Evolutionary conservation across 2,329 filamentous ascomycete species (phyloP), one percentile per base, ranked within the genome.

Genomic region (Exophiala oligosperma): DNA sequence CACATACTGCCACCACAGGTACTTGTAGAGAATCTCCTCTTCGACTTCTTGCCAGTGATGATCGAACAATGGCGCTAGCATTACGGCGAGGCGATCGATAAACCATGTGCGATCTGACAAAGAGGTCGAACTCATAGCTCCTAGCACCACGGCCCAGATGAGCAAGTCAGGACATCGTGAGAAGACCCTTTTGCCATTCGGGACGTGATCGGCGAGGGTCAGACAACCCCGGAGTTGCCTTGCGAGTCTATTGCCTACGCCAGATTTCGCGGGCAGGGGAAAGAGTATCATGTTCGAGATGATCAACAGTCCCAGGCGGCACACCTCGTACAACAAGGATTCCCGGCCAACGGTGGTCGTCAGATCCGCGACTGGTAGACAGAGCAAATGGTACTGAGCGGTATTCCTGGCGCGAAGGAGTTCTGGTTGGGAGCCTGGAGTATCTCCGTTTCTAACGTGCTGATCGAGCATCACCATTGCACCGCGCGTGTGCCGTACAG

Each of bases 201-300:
- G 24, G 21, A n/a, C 17, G 2, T 12, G 28, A 29, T 12, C 29
- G 6, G 35, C 23, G 2, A 51, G 4, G 21, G 11, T 35, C 5
- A 56, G 46, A 11, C 37, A 43, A 12, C 44, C 3, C 21, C 54
- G 54, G 29, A 56, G 54, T 38, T 11, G 17, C n/a, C 9, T 24
- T 9, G 44, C n/a, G 21, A 56, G 38, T 21, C 47, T 49, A 7
- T 28, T 26, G n/a, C 21, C 26, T 3, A 56, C 54, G 8, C 47
- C 54, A 17, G 54, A 56, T 21, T 51, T 28, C 3, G 12, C 6
- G 2, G 54, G 54, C 11, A 56, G 32, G 7, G 54, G 54, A 11
- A 56, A 56, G n/a, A 56, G 23, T 3, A 46, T 40, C 46, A 56
- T 44, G 26, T 56, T 51, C 23, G 46, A 51, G 28, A 56, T 51